Evolutionary conservation across 2,329 filamentous ascomycete genomes (phyloP), one percentile per base, ranked within the genome.

Genomic region (Ophiostoma sp.): DNA sequence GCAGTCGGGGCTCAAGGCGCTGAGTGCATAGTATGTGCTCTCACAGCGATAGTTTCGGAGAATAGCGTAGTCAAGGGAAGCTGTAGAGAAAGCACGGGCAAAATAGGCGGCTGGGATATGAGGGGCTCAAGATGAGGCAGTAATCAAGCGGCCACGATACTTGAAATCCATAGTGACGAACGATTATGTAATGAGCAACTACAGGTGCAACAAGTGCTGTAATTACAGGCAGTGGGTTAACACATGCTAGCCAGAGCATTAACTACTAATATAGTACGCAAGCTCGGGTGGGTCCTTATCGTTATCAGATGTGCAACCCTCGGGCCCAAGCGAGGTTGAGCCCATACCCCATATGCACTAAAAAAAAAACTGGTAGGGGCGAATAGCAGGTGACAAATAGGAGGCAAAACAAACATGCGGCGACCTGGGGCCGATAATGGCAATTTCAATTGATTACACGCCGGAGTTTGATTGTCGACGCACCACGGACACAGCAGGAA

Each of bases 221-320:
- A 27, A 57, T 27, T 57, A 57, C 52, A 15, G 52, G 52, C 10
- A 57, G 27, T 33, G 23, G 27, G 57, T 13, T 62, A 31, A 13
- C 57, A 62, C 57, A 62, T 62, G 57, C 27, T 62, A 62, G 23
- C 57, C 52, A 27, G 10, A 31, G 27, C 27, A 31, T 31, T 31
- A 31, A 31, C 27, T 17, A 7, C 13, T 39, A 39, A 6, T 48
- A n/a, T 1, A 3, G 52, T 27, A 62, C 57, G 57, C 57, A 62
- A 62, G 62, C 35, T 70, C 54, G n/a, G 27, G 23, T 36, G 60
- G 62, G 41, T 27, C 62, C 57, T 71, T 71, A 68, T 71, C 70
- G 35, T n/a, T 70, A 69, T 69, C 66, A 20, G 57, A 64, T 54
- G 15, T 64, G 44, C 27, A 62, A 35, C 8, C 57, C 57, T 13